Evolutionary conservation across 352 stramenopile genomes (phyloP).

Genomic region (Globisporangium takayamanum): DNA sequence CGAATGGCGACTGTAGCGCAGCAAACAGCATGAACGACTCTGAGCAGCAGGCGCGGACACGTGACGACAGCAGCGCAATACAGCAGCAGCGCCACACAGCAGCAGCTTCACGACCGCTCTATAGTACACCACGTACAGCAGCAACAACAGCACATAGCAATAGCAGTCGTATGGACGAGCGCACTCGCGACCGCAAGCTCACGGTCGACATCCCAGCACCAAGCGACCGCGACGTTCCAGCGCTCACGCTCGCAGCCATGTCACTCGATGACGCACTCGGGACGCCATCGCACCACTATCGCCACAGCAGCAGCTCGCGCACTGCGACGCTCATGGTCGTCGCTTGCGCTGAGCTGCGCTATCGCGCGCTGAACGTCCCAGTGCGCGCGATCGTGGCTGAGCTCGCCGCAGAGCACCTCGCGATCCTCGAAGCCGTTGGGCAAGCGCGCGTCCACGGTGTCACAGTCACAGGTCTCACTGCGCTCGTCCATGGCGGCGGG

Average conservation of each 20-base stretch:
- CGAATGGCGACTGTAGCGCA: too few relatives aligned
- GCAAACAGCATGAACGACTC: too few relatives aligned
- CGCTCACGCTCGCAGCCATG: constrained; percentile 1
- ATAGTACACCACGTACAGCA: too few relatives aligned
- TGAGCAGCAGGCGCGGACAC: too few relatives aligned
- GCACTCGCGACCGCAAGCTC: background rate
- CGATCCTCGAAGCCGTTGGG: constrained; percentile 61
- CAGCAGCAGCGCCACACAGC: too few relatives aligned
- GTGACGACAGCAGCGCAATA: too few relatives aligned
- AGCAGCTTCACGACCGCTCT: too few relatives aligned
- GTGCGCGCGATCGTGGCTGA: constrained; percentile 54
- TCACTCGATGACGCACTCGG: constrained; percentile 9
- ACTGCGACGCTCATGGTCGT: constrained; percentile 24
- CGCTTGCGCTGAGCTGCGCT: constrained; percentile 57
- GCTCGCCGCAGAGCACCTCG: constrained; percentile 51
- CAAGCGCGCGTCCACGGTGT: constrained; percentile 38
- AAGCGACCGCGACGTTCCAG: background rate
- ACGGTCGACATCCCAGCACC: background rate
- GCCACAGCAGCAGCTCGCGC: background rate
- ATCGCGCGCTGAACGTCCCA: constrained; percentile 65
- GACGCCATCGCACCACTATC: background rate
- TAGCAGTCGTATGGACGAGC: background rate
- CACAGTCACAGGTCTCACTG: constrained; percentile 42
- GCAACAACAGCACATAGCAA: background rate
- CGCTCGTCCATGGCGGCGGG: constrained; percentile 19